phyloP scores from a whole-genome alignment of 306 rosid genomes.

The Arachis stenosperma region DNA sequence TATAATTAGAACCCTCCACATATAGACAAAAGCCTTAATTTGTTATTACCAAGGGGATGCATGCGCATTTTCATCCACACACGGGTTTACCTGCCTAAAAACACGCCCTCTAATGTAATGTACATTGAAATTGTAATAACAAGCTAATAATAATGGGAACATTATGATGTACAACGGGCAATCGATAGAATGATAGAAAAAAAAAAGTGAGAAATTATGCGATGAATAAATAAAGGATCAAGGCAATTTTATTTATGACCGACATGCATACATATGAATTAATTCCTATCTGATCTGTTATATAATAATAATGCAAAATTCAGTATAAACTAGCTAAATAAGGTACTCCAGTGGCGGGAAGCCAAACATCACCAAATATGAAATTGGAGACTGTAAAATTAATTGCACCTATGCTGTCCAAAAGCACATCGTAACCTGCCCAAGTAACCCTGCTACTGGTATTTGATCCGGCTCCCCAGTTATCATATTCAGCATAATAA shows the following conservation, averaged over 20 bases:
- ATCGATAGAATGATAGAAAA: too few relatives aligned
- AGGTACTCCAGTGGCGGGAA: constrained; percentile 48
- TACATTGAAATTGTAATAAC: too few relatives aligned
- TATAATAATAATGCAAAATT: constrained; percentile 1
- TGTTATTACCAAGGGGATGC: neutral
- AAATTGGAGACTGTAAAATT: constrained; percentile 48
- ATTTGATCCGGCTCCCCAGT: constrained; percentile 47
- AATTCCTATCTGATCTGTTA: too few relatives aligned
- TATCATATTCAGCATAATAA: constrained; percentile 53
- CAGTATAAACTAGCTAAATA: constrained; percentile 33
- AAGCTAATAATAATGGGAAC: too few relatives aligned
- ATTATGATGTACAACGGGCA: too few relatives aligned
- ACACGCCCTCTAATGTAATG: neutral
- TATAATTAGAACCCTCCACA: constrained; percentile 27
- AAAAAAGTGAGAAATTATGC: too few relatives aligned
- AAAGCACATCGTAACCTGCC: constrained; percentile 40
- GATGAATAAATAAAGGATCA: too few relatives aligned
- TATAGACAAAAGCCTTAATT: neutral
- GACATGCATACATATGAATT: too few relatives aligned
- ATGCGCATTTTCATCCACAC: neutral
- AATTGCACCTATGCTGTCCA: constrained; percentile 28
- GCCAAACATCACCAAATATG: constrained; percentile 46
- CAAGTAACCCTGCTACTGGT: constrained; percentile 46
- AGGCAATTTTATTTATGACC: too few relatives aligned
- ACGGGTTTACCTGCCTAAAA: neutral